Conservation (phyloP, 345 rosid genomes). For the Eucalyptus guilfoylei region DNA sequence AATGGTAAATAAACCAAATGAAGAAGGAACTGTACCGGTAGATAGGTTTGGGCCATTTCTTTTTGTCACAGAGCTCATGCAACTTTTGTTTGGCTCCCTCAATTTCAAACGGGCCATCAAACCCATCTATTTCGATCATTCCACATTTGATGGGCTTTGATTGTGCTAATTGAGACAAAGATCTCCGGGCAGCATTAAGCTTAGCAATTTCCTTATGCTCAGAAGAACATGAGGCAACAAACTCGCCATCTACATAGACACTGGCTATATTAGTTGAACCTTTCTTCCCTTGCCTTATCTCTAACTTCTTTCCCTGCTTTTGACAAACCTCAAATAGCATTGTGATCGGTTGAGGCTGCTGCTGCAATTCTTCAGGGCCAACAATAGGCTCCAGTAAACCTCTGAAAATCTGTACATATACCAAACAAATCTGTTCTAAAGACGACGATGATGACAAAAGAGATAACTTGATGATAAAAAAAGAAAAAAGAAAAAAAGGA, state of each 20-base stretch:
- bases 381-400: constrained; percentile 62
- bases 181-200: constrained; percentile 55
- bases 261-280: constrained; percentile 19
- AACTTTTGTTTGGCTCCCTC: constrained; percentile 55
- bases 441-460: background rate
- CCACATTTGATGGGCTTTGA: background rate
- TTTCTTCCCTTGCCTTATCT: constrained; percentile 22
- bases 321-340: constrained; percentile 48
- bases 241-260: constrained; percentile 36
- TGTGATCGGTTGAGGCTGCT: constrained; percentile 65
- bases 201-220: constrained; percentile 54
- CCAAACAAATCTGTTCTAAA: background rate
- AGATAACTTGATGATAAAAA: background rate
- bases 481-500: background rate
- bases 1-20: background rate
- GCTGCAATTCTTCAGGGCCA: constrained; percentile 37
- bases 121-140: background rate
- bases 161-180: constrained; percentile 25
- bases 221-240: constrained; percentile 42
- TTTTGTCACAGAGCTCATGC: constrained; percentile 38
- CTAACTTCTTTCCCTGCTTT: constrained; percentile 41
- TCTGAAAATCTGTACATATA: constrained; percentile 36
- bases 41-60: constrained; percentile 57
- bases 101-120: background rate
- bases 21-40: constrained; percentile 35